Evolutionary conservation across 2,329 filamentous ascomycete species (phyloP).

Genomic region (Metarhizium sp.): DNA sequence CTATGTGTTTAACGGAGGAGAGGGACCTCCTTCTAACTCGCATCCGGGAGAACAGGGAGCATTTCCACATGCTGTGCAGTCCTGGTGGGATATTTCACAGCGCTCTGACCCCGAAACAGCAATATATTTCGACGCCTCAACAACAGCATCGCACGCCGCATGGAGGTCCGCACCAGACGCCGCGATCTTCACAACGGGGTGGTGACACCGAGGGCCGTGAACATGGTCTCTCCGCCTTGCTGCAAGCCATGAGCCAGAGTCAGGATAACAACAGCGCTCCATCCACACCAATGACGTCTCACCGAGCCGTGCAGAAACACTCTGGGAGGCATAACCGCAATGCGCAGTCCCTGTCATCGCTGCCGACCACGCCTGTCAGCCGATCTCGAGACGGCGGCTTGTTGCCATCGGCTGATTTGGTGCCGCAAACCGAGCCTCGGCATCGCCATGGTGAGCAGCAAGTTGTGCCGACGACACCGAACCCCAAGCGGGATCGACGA

Average conservation of each 20-base stretch:
- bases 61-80: constrained; percentile 70
- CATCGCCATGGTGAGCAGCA: constrained; percentile 32
- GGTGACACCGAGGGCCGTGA: constrained; percentile 25
- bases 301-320: constrained; percentile 37
- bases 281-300: constrained; percentile 51
- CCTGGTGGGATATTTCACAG: constrained; percentile 60
- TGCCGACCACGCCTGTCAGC: constrained; percentile 65
- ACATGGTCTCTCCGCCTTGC: constrained; percentile 65
- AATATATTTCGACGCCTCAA: constrained; percentile 35
- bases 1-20: constrained; percentile 61
- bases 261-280: constrained; percentile 56
- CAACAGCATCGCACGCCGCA: constrained; percentile 32
- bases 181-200: constrained; percentile 20
- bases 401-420: constrained; percentile 53
- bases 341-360: constrained; percentile 73
- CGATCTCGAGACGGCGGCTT: constrained; percentile 41
- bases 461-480: constrained; percentile 36
- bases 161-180: constrained; percentile 41
- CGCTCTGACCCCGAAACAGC: constrained; percentile 48
- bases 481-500: constrained; percentile 32
- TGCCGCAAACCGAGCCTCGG: constrained; percentile 49
- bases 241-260: constrained; percentile 69
- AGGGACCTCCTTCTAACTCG: constrained; percentile 69
- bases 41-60: constrained; percentile 82
- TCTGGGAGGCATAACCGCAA: constrained; percentile 60